Base-by-base conservation (phyloP, 345 rosid genomes). In the Anacardium occidentale region DNA sequence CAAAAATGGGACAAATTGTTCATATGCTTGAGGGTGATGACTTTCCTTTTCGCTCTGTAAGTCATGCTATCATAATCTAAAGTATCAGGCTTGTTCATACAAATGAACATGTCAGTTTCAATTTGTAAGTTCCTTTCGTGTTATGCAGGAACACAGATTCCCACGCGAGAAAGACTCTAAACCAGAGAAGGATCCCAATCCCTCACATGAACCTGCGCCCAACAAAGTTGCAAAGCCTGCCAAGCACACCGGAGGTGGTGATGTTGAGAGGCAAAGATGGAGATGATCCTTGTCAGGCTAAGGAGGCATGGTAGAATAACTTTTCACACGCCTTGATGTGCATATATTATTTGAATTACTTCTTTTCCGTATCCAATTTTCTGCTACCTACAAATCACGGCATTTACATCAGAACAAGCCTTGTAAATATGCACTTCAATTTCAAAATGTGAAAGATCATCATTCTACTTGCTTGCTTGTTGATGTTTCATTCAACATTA, bases 21-120 rank as follows among this genome's bases (percentile, higher is more conserved):
- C 98, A 92, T 78, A 88, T 95, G 99, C 98, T 95, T 17, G 98
- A 92, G 74, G 91, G 90, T 8, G 98, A 92, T 15, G 98, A 95
- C 63, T 90, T 89, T 75, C 91, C 92, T 67, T 94, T 88, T 70
- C 97, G 97, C 67, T 22, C 88, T 15, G 98, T 94, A 85, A 78
- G 97, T 75, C 21, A 55, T 54, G 15, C 58, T 59, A 44, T 5
- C 69, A 26, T 14, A 5, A 10, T 50, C 54, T 65, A 47, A 2
- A 18, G 61, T 37, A 2, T 40, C 15, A 54, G 5, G n/a, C 62
- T 45, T 48, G 10, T 10, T 32, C 17, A 56, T 50, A 47, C 54
- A 56, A 14, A 22, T 45, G 17, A 25, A 37, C 10, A 37, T 37
- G 42, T 18, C 48, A 2, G 1, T 42, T 21, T 42, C 5, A 22